Evolutionary conservation across 2,329 filamentous ascomycete species (phyloP), one percentile per base, ranked within the genome.

Genomic region (Penicillium sp.): DNA sequence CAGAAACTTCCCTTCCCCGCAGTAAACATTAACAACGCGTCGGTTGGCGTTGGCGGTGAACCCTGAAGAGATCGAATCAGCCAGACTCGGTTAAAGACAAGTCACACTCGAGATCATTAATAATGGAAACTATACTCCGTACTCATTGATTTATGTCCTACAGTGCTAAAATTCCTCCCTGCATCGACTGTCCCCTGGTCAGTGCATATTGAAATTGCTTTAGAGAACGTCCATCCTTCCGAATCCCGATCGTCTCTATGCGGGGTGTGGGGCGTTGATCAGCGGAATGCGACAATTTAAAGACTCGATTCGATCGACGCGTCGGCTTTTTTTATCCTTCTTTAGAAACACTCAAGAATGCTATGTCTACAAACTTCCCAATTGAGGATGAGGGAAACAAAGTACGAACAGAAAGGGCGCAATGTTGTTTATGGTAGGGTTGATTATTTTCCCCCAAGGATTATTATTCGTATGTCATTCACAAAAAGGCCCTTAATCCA

Each of bases 1-100:
- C 28, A 19, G 49, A 42, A 54, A n/a, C 33, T 42, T 63, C 51
- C 24, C 22, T 30, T 24, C 57, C 57, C 61, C 58, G 50, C 64
- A 61, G 62, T 65, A 55, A 65, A 64, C 59, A 58, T 65, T 53
- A 65, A 64, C 59, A 58, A 56, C 35, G 26, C 26, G 15, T 51
- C 49, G n/a, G 24, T 61, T 54, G 63, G 22, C 22, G 22, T 45
- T 26, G 26, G 64, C 64, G 62, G 59, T 64, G 64, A 64, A 60
- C 19, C 33, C 13, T 13, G 30, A n/a, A 17, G n/a, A 28, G 22
- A 28, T 28, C 22, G 4, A 28, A 49, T n/a, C 9, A n/a, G 4
- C 7, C 26, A 10, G 12, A 24, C n/a, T 42, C 7, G 8, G 38
- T 26, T 9, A 9, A 0, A 12, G 10, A 22, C 22, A 13, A 47